Percentiles rank a stretch among this genome's conserved stretches.
Evolutionary conservation across 176 grass and related monocot genomes (phyloP).

Genomic region (Saccharum spontaneum): DNA sequence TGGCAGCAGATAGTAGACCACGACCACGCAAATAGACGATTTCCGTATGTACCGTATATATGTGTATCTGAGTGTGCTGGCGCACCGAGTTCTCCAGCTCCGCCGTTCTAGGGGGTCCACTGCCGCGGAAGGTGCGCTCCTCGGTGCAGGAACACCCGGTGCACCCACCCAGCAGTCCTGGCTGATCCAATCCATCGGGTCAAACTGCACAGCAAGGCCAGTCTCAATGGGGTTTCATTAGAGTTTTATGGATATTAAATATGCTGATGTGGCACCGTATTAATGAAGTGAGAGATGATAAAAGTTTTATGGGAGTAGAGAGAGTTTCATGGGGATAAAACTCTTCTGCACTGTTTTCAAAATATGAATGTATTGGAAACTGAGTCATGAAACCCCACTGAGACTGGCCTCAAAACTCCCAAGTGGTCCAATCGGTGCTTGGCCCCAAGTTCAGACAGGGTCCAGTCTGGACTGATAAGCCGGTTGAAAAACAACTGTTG

Average conservation of each 20-base stretch:
- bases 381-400: too few species aligned
- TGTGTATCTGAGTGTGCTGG: not conserved
- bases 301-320: too few species aligned
- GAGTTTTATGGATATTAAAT: too few species aligned
- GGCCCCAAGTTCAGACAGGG: not conserved
- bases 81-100: not conserved
- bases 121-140: not conserved
- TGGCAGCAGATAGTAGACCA: not conserved
- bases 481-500: too few species aligned
- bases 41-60: not conserved
- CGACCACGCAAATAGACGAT: not conserved
- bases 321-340: too few species aligned
- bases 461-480: too few species aligned
- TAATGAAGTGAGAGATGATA: too few species aligned
- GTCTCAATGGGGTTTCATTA: too few species aligned
- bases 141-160: not conserved
- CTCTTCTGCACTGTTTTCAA: too few species aligned
- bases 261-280: too few species aligned
- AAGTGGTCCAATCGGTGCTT: conserved; percentile 8
- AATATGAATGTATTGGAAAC: too few species aligned
- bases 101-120: not conserved
- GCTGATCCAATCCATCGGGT: not conserved
- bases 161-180: not conserved
- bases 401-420: too few species aligned
- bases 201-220: not conserved